Evolutionary conservation across 1,284 basidiomycete species (phyloP), one percentile per base, ranked within the genome.

Genomic region (Tremellales sp.): DNA sequence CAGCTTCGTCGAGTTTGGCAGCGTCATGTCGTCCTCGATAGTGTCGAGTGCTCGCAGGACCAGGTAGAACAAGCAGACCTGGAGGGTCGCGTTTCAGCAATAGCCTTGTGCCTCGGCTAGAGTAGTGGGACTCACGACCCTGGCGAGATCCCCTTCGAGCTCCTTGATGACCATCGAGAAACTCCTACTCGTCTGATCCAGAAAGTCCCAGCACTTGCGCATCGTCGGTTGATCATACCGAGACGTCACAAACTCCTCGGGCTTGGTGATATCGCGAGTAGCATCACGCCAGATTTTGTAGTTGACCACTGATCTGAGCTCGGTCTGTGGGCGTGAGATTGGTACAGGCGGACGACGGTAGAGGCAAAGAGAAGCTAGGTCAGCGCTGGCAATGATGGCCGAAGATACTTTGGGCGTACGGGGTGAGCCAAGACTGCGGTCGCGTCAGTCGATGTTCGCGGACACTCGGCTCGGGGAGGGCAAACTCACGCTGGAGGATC

Each of bases 21-120:
- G 82, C 2, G 92, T 89, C 92, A 97, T 98, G 77, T 99, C 94
- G 72, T 98, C 94, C 73, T 99, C 94, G 53, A 99, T 82, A 11
- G 96, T 98, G 75, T 98, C 96, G 26, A 98, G 78, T 1, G 84
- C 94, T 23, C 94, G 84, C 5, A 99, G 81, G 4, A 94, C 87
- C 45, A 99, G 82, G 75, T 98, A 99, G 76, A 97, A 98, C 54
- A 99, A 74, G 71, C 89, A 92, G 57, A 97, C 84, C 90, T 93
- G 61, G 12, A 4, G 22, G 33, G 22, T 31, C 24, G 1, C 2
- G 19, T 19, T n/a, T 33, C 29, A 23, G n/a, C 27, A 22, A 29
- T n/a, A 40, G n/a, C 29, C 7, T 11, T 23, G 19, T 29, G 40
- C 19, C 2, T 17, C 23, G 13, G 12, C 15, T 22, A 13, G 12